phyloP scores from a whole-genome alignment of 1,284 basidiomycete species.

The Ceraceosorus guamensis region DNA sequence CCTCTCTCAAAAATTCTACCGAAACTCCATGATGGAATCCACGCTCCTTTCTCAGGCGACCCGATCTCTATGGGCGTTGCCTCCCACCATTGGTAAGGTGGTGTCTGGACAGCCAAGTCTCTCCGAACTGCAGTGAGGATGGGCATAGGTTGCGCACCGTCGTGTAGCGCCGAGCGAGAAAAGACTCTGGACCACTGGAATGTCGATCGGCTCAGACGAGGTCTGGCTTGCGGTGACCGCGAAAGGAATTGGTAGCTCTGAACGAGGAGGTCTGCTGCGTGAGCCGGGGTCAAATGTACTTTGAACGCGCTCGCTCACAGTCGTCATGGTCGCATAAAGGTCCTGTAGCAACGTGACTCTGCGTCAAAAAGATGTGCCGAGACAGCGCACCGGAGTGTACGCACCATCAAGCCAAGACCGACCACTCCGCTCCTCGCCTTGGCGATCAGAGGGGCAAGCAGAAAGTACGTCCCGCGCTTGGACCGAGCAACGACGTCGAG shows the following conservation, averaged over 20 bases:
- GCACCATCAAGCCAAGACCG: conserved; percentile 36
- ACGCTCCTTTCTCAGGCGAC: conserved; percentile 43
- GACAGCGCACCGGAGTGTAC: too few relatives aligned
- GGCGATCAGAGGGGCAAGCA: conserved; percentile 36
- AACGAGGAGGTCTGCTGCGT: too few relatives aligned
- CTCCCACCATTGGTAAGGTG: conserved; percentile 48
- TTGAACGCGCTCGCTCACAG: too few relatives aligned
- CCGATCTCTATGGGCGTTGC: conserved; percentile 46
- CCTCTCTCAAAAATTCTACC: conserved; percentile 42
- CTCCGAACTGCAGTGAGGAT: conserved; percentile 40
- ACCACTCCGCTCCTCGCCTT: conserved; percentile 35
- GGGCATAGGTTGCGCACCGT: conserved; percentile 29
- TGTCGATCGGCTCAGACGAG: conserved; percentile 28
- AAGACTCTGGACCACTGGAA: conserved; percentile 43
- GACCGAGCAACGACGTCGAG: conserved; percentile 37
- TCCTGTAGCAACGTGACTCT: conserved; percentile 15
- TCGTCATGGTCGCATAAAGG: conserved; percentile 41
- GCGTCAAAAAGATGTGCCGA: neutral
- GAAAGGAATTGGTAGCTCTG: conserved; percentile 7
- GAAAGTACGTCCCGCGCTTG: conserved; percentile 36
- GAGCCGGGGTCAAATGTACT: too few relatives aligned
- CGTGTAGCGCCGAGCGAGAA: conserved; percentile 20
- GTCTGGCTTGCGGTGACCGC: conserved; percentile 5
- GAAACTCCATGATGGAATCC: conserved; percentile 48
- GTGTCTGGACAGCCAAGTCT: neutral